These are phyloP conservation scores for Schrenkiella parvula DNA, from an alignment of 345 rosid genomes.

Conservation along the genomic window DNA sequence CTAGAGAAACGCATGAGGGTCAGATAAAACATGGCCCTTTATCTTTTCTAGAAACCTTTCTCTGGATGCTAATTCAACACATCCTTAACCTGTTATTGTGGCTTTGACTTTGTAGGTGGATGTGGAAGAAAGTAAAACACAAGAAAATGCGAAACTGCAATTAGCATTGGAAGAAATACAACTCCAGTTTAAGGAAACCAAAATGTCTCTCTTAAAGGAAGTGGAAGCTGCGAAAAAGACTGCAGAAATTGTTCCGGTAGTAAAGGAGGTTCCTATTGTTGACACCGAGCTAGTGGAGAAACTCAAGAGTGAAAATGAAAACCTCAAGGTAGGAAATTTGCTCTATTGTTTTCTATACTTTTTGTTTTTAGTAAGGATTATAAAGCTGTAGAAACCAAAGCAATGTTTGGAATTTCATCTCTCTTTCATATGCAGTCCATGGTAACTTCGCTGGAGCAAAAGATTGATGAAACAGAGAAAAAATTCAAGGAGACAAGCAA, in stretches of 20 bases:
- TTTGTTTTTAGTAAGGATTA: neutral
- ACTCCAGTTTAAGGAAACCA: neutral
- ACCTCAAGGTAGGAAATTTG: slow-evolving; percentile 61
- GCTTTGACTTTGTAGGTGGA: slow-evolving; percentile 54
- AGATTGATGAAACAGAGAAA: slow-evolving; percentile 85
- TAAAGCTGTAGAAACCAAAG: neutral
- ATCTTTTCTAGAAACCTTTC: neutral
- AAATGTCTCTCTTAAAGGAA: slow-evolving; percentile 43
- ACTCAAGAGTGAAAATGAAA: slow-evolving; percentile 72
- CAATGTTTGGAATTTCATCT: slow-evolving; percentile 14
- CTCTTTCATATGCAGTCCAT: slow-evolving; percentile 47
- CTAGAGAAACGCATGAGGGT: slow-evolving; percentile 86
- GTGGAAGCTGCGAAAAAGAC: slow-evolving; percentile 65
- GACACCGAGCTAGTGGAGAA: slow-evolving; percentile 63
- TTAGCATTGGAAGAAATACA: neutral
- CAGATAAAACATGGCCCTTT: slow-evolving; percentile 6
- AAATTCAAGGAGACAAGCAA: slow-evolving; percentile 71
- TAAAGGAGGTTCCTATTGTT: slow-evolving; percentile 76
- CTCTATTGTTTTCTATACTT: neutral
- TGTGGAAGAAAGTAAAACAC: slow-evolving; percentile 78
- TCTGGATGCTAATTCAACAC: slow-evolving; percentile 5
- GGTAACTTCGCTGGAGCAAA: slow-evolving; percentile 71
- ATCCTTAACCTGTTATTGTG: slow-evolving; percentile 6
- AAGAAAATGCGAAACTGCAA: slow-evolving; percentile 45
- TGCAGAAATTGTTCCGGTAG: slow-evolving; percentile 52